Base-by-base conservation (phyloP, 1,284 basidiomycete species). In the Papiliotrema nemorosa region DNA sequence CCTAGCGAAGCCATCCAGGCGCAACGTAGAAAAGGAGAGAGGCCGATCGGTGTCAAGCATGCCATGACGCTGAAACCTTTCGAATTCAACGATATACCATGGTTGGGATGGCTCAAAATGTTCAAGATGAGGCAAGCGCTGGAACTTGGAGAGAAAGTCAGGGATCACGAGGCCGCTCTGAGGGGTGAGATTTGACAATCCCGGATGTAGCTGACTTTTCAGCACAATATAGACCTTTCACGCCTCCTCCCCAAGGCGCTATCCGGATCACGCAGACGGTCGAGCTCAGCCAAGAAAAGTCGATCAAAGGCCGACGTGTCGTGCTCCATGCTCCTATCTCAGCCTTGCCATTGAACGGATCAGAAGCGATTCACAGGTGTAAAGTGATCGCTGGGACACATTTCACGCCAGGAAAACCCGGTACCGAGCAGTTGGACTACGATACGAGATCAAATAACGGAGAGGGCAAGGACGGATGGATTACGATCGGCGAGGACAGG, bases 401-500 rank as follows among this genome's bases (percentile, higher is more conserved):
- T 49, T 93, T 90, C 90, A 81, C 84, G 14, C 83, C 82, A 4
- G 79, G 82, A 24, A 81, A 84, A 25, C 87, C 88, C 3, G 70
- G 66, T 21, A 50, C 51, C 21, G 31, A 48, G 25, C 62, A 66
- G 56, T 49, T 61, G 16, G 42, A 53, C 18, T 18, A 39, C 14
- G 44, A 61, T 33, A 72, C 55, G 22, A 53, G 62, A 37, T 55
- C 75, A 31, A 49, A 36, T 10, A 50, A 50, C 29, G 40, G 18
- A 6, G 49, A 72, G 72, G 82, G 80, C 62, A 79, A 78, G 51
- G 80, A 88, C 50, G 89, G 89, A 9, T 91, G 81, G 73, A 78
- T 93, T 68, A 90, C 90, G 75, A 87, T 93, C 52, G 81, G 86
- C 1, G 88, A 87, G 67, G 90, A 91, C 62, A 82, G 86, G 67